Percentiles rank a stretch among this genome's conserved stretches.
Evolutionary conservation across 2,329 filamentous ascomycete genomes (phyloP).

Genomic region (Rhynchosporium agropyri): DNA sequence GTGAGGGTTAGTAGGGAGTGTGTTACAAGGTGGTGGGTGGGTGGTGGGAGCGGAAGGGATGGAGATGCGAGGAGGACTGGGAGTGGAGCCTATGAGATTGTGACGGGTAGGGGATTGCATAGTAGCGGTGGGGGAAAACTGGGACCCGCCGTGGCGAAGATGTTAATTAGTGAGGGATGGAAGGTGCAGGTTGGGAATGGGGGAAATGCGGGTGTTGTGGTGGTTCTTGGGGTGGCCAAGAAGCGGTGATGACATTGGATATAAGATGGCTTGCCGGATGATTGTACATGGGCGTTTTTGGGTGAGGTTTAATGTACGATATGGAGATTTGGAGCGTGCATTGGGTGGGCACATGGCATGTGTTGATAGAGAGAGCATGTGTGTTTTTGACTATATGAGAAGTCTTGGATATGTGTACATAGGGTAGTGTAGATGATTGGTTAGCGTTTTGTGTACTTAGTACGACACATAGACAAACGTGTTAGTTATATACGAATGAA

Average conservation of each 20-base stretch:
- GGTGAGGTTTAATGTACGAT: neutral
- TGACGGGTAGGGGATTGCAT: conserved; percentile 82
- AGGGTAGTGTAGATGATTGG: neutral
- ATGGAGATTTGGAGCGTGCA: neutral
- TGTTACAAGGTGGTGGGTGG: conserved; percentile 78
- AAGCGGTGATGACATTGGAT: conserved; percentile 6
- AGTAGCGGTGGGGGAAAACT: conserved; percentile 76
- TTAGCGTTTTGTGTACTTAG: neutral
- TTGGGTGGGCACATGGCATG: neutral
- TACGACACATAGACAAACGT: neutral
- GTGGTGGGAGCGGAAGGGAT: conserved; percentile 57
- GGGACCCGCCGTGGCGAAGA: conserved; percentile 77
- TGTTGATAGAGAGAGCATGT: neutral
- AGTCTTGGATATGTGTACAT: neutral
- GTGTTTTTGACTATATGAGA: neutral
- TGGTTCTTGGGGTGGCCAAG: conserved; percentile 62
- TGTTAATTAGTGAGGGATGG: conserved; percentile 80
- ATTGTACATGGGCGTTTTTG: neutral
- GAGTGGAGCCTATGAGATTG: conserved; percentile 64
- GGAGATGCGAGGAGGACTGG: conserved; percentile 31
- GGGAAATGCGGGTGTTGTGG: conserved; percentile 59
- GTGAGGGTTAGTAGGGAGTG: conserved; percentile 73
- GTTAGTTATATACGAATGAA: neutral
- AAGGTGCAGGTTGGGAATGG: conserved; percentile 66
- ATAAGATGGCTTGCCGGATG: neutral